phyloP scores from a whole-genome alignment of 768 basidiomycete genomes.

The Phaeolepiota aurea region DNA sequence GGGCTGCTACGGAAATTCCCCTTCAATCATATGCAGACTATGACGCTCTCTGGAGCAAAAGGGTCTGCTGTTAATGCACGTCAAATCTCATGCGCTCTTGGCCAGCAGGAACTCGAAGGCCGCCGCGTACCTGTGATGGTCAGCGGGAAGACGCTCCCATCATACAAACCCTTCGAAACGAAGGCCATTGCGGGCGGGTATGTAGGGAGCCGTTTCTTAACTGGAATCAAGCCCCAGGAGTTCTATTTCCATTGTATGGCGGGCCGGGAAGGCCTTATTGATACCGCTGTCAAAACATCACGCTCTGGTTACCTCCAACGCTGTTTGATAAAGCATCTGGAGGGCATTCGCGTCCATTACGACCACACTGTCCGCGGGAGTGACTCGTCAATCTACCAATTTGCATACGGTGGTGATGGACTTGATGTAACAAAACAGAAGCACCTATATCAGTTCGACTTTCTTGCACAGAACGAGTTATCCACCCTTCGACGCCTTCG shows the following conservation, averaged over 20 bases:
- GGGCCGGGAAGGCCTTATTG: conserved; percentile 96
- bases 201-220: conserved; percentile 96
- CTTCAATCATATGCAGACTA: conserved; percentile 97
- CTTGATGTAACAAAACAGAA: conserved; percentile 97
- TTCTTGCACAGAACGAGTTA: conserved; percentile 78
- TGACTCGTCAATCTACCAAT: conserved; percentile 90
- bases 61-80: conserved; percentile 96
- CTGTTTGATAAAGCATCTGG: conserved; percentile 96
- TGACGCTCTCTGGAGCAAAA: conserved; percentile 98
- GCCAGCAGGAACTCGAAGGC: conserved; percentile 97
- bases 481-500: conserved; percentile 69
- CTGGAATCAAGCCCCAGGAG: conserved; percentile 95
- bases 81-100: conserved; percentile 96
- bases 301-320: conserved; percentile 97
- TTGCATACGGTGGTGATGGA: conserved; percentile 93
- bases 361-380: conserved; percentile 96
- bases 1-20: conserved; percentile 92
- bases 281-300: conserved; percentile 98
- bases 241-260: conserved; percentile 99
- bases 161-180: conserved; percentile 97
- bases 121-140: conserved; percentile 99
- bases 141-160: conserved; percentile 95
- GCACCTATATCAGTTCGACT: conserved; percentile 89
- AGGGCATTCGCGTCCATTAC: conserved; percentile 94
- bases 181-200: conserved; percentile 97